Conservation (phyloP, 2,329 filamentous ascomycete genomes). For the Fusarium kyushuense region DNA sequence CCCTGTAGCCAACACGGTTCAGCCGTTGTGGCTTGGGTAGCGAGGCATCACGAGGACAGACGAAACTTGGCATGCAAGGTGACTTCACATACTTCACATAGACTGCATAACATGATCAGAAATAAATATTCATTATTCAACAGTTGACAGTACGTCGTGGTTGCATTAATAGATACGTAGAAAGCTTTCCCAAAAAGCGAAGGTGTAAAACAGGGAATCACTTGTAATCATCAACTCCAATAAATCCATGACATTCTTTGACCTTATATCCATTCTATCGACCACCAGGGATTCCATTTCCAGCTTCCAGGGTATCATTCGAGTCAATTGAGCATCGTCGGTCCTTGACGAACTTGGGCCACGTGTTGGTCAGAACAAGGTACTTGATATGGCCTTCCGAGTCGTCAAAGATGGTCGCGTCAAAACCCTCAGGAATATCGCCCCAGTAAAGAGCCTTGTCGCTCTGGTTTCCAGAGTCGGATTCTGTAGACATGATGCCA, state of each 20-base stretch:
- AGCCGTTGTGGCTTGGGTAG: not conserved
- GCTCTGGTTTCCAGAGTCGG: conserved; percentile 34
- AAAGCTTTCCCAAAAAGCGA: conserved; percentile 13
- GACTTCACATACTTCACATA: too few species aligned
- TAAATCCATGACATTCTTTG: conserved; percentile 5
- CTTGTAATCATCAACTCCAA: conserved; percentile 36
- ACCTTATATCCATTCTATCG: not conserved
- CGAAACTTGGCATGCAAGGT: too few species aligned
- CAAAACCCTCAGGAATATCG: conserved; percentile 65
- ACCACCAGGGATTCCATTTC: conserved; percentile 26
- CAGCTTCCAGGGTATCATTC: conserved; percentile 41
- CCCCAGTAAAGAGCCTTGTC: conserved; percentile 55
- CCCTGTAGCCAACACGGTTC: not conserved
- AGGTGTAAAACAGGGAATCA: conserved; percentile 26
- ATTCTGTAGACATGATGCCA: conserved; percentile 36
- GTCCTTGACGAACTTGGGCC: conserved; percentile 59
- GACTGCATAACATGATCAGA: not conserved
- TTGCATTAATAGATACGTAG: conserved; percentile 34
- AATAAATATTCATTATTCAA: not conserved
- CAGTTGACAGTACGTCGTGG: conserved; percentile 15
- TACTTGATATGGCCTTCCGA: conserved; percentile 73
- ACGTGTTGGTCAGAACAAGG: conserved; percentile 50
- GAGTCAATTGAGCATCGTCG: conserved; percentile 52
- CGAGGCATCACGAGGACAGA: too few species aligned
- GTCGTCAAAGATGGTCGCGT: conserved; percentile 67